A percentile compares a stretch with the other conserved stretches of the same genome.
Conservation (phyloP, 163 green algal genomes). For the Volvox carteri region DNA sequence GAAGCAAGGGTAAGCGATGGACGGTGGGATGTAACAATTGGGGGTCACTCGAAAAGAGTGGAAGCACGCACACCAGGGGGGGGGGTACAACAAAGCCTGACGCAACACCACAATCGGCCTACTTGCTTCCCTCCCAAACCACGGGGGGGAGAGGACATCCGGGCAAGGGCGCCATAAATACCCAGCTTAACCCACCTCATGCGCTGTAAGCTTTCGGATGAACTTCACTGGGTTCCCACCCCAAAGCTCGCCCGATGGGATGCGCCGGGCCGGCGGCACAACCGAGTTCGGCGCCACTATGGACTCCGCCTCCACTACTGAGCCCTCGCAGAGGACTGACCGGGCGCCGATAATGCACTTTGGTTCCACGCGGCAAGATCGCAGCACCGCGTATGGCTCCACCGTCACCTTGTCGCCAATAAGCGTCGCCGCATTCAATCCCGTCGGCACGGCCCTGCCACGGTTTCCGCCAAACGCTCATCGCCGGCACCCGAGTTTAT, state of each 20-base stretch:
- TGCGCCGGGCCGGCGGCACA: conserved; percentile 84
- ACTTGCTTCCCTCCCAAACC: too few species aligned
- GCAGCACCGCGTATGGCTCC: conserved; percentile 88
- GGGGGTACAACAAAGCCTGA: too few species aligned
- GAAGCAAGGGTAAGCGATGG: too few species aligned
- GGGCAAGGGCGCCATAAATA: not conserved
- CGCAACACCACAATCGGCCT: too few species aligned
- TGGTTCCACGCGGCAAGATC: conserved; percentile 85
- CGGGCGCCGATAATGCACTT: conserved; percentile 84
- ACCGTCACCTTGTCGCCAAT: conserved; percentile 95
- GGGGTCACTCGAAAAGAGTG: too few species aligned
- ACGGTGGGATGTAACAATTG: too few species aligned
- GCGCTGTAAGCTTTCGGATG: conserved; percentile 87
- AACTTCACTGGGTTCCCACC: conserved; percentile 89
- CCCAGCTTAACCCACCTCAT: conserved; percentile 75
- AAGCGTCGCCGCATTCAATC: conserved; percentile 88
- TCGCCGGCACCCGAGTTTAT: too few species aligned
- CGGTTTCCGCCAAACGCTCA: too few species aligned
- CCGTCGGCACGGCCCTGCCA: conserved; percentile 90
- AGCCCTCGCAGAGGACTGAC: conserved; percentile 92
- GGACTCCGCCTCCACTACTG: conserved; percentile 84
- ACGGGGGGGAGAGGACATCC: too few species aligned
- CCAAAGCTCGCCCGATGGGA: conserved; percentile 93
- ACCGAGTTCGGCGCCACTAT: conserved; percentile 90
- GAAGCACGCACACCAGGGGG: too few species aligned